Evolutionary conservation across 2,329 filamentous ascomycete species (phyloP).

Genomic region (Fusarium sp.): DNA sequence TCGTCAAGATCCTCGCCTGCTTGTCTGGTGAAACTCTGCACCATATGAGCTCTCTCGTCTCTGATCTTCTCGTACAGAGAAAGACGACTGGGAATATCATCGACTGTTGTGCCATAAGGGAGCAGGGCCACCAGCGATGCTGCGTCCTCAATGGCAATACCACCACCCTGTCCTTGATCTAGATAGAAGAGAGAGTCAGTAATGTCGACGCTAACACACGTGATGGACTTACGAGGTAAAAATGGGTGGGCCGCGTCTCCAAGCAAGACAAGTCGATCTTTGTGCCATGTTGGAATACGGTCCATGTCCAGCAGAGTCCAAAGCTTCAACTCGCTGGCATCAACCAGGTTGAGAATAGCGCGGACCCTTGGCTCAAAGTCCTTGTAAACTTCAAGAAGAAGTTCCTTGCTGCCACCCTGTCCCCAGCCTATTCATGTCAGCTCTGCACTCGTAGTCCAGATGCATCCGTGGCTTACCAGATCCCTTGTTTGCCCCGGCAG

Average conservation of each 20-base stretch:
- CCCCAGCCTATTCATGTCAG: slow-evolving; percentile 51
- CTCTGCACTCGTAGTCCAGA: fast-evolving
- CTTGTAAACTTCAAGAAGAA: slow-evolving; percentile 51
- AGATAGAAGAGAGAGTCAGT: fast-evolving
- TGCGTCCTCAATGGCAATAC: slow-evolving; percentile 75
- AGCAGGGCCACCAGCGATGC: slow-evolving; percentile 67
- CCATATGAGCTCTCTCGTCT: slow-evolving; percentile 63
- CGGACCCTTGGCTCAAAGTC: slow-evolving; percentile 55
- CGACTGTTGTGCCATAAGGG: slow-evolving; percentile 52
- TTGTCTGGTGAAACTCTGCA: slow-evolving; percentile 67
- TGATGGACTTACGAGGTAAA: slow-evolving; percentile 52
- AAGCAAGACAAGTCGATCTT: slow-evolving; percentile 64
- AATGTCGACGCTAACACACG: fast-evolving
- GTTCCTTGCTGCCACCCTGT: slow-evolving; percentile 47
- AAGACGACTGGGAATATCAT: slow-evolving; percentile 64
- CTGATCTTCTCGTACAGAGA: slow-evolving; percentile 68
- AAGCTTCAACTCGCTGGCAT: slow-evolving; percentile 59
- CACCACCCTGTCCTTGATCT: slow-evolving; percentile 51
- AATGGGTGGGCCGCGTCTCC: slow-evolving; percentile 78
- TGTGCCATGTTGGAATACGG: slow-evolving; percentile 63
- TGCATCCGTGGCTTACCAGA: background rate
- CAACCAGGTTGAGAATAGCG: slow-evolving; percentile 54
- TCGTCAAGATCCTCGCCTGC: slow-evolving; percentile 59
- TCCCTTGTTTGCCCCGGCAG: slow-evolving; percentile 1
- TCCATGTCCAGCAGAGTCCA: slow-evolving; percentile 73